Evolutionary conservation across 257 asterid species (phyloP).

Genomic region (Capsicum baccatum): DNA sequence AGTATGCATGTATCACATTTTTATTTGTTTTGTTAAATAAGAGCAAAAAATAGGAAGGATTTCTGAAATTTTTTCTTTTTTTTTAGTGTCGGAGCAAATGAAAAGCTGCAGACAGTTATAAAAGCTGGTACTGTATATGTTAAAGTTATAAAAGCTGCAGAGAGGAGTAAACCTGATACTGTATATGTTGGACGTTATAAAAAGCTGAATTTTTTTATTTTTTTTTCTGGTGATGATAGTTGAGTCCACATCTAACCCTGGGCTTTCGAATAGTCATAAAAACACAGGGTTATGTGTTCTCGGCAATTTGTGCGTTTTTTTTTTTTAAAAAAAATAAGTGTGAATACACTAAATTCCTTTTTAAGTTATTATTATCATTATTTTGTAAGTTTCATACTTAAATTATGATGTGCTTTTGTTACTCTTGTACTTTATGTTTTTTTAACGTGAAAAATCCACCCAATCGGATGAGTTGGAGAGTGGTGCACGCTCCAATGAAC

Average conservation of each 20-base stretch:
- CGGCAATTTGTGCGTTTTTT: too few species aligned
- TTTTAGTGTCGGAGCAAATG: background rate
- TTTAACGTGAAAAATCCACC: background rate
- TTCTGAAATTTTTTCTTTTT: background rate
- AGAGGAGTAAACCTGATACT: background rate
- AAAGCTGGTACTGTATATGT: slow-evolving; percentile 1
- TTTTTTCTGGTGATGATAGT: background rate
- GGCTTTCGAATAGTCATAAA: background rate
- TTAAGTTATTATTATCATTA: too few species aligned
- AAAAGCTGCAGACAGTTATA: background rate
- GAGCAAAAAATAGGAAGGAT: slow-evolving; percentile 28
- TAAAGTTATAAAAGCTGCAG: background rate
- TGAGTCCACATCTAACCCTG: background rate
- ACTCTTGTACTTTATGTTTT: background rate
- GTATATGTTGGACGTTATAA: background rate
- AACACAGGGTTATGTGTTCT: background rate
- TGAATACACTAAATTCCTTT: background rate
- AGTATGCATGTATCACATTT: slow-evolving; percentile 49
- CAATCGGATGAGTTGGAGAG: too few species aligned
- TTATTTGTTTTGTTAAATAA: slow-evolving; percentile 47
- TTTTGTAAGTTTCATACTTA: background rate
- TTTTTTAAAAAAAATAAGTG: background rate
- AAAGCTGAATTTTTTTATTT: background rate
- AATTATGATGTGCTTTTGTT: background rate
- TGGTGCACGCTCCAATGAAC: too few species aligned